Evolutionary conservation across 441 rosid genomes (phyloP), one percentile per base, ranked within the genome.

Genomic region (Pelargonium australe): DNA sequence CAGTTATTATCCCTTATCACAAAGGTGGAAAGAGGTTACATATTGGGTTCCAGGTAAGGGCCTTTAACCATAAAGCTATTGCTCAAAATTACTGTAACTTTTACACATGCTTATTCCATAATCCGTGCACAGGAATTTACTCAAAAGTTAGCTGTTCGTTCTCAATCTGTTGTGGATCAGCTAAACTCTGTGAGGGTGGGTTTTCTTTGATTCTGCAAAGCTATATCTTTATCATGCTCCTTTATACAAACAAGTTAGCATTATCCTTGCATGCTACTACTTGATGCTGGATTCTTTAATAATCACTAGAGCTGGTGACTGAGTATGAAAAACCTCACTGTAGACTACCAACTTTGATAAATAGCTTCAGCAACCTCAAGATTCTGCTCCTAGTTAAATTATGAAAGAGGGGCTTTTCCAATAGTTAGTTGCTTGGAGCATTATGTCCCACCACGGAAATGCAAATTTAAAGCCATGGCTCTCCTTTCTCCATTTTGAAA

Each of bases 21-120:
- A 90, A 74, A 87, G 99, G 99, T 70, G 99, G 99, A 72, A 92
- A 80, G 85, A 85, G 97, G 81, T 75, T 95, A 89, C 99, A 92
- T 68, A 92, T 92, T 76, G 97, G 96, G 57, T 82, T 90, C 68
- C 97, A 88, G 86, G 99, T 95, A 77, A 60, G 70, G 61, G 23
- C 57, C 23, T 71, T 60, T 60, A 7, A 58, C 25, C 34, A 65
- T 45, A 53, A 5, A 49, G 17, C 45, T 20, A 45, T 44, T 60
- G 19, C 73, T 34, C 25, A 67, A 49, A 7, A 57, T 11, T 19
- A 53, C 57, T 53, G 66, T 2, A 5, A 23, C 51, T 44, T 47
- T 37, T 53, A 7, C 64, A 63, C 60, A 20, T 11, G 37, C 55
- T 69, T 66, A 61, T 57, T 34, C 57, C 34, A 34, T 6, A 31